Evolutionary conservation across 1,284 basidiomycete species (phyloP), one percentile per base, ranked within the genome.

Genomic region (Agroathelia rolfsii): DNA sequence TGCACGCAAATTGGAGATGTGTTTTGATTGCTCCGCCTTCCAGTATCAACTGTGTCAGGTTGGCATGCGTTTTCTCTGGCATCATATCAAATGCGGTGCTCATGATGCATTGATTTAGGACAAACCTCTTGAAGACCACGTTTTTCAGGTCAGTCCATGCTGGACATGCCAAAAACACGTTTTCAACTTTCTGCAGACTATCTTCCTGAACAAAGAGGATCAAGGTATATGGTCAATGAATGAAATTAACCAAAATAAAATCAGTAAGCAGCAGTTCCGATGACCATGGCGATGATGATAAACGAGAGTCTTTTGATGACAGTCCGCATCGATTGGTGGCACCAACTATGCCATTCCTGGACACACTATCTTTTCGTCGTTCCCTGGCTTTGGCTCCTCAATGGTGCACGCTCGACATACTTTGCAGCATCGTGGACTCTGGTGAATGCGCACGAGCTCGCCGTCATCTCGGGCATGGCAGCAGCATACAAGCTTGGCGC

Each of bases 1-100:
- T 39, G 46, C 49, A 18, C 43, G 50, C 13, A 51, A 58, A 37
- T 53, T 64, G 36, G 62, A 64, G 43, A 64, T 64, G 62, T 55
- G 50, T 34, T 61, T 59, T 35, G 46, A 50, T 32, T 47, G 47
- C 34, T 56, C 54, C 12, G 41, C 39, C 6, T 40, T 37, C 16
- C 39, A 38, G 16, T 36, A 31, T 34, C 41, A 42, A 22, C 20
- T 40, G 9, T 27, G 29, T 16, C 36, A 38, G 28, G 37, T 28
- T 24, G 22, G n/a, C n/a, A n/a, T n/a, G n/a, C n/a, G n/a, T n/a
- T n/a, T n/a, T n/a, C n/a, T n/a, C n/a, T n/a, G n/a, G n/a, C n/a
- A 24, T 24, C 22, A n/a, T n/a, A 24, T 8, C n/a, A 8, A 8
- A n/a, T 28, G 26, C 13, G 8, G n/a, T 14, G 8, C 13, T 8